These are phyloP conservation scores for Triadica sebifera DNA, from an alignment of 345 rosid species.

Conservation along the genomic window DNA sequence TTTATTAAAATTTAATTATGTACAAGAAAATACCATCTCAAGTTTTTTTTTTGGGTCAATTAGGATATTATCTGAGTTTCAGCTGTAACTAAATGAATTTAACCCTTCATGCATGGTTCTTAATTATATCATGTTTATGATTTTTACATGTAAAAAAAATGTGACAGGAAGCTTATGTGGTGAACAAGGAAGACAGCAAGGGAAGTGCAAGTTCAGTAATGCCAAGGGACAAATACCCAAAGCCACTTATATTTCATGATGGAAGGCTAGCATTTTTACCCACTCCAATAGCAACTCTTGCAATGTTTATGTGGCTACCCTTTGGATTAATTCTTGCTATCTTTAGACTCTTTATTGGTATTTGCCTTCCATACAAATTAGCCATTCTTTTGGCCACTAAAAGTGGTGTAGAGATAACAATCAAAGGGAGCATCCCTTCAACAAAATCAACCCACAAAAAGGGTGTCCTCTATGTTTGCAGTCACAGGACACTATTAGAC, in stretches of 20 bases:
- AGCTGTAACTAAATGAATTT: neutral
- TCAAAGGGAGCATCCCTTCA: conserved; percentile 30
- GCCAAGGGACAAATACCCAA: conserved; percentile 75
- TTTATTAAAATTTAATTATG: too few relatives aligned
- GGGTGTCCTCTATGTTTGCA: conserved; percentile 84
- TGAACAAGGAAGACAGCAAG: conserved; percentile 39
- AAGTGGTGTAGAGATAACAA: conserved; percentile 51
- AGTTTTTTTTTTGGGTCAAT: too few relatives aligned
- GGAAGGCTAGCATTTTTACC: conserved; percentile 98
- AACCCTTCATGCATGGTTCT: neutral
- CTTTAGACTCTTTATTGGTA: conserved; percentile 59
- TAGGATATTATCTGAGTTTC: neutral
- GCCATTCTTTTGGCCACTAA: conserved; percentile 35
- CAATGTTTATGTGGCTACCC: conserved; percentile 82
- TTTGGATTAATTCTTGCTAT: conserved; percentile 56
- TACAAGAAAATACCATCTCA: too few relatives aligned
- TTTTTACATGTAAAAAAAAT: neutral
- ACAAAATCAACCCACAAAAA: conserved; percentile 21
- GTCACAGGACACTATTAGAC: conserved; percentile 79
- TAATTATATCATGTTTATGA: too few relatives aligned
- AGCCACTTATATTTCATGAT: conserved; percentile 84
- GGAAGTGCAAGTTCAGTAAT: conserved; percentile 19
- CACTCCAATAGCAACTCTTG: conserved; percentile 64
- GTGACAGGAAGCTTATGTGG: conserved; percentile 70
- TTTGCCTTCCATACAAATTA: conserved; percentile 58